A percentile compares a stretch with the other conserved stretches of the same genome.
Conservation (phyloP, 495 filamentous ascomycete genomes). For the Cairneyella variabilis region DNA sequence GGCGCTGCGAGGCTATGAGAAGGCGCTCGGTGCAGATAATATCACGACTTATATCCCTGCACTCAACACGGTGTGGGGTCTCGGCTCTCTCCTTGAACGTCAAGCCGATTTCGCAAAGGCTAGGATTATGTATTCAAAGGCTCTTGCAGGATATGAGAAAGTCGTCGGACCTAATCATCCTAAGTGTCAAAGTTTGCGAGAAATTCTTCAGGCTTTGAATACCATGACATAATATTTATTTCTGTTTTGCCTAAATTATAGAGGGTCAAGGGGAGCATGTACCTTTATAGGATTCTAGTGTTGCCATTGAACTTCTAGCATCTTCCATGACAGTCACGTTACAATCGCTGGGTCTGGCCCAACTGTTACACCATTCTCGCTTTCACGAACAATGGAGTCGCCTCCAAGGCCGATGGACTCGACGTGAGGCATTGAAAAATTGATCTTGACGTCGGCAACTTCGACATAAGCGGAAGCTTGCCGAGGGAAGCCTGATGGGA, state of each 20-base stretch:
- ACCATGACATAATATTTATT: no score
- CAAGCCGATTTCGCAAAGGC: slow-evolving; percentile 12
- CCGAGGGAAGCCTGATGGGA: slow-evolving; percentile 41
- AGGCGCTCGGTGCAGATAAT: neutral
- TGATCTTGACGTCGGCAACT: slow-evolving; percentile 43
- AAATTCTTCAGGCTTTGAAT: slow-evolving; percentile 5
- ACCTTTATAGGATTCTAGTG: no score
- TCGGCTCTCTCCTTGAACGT: slow-evolving; percentile 11
- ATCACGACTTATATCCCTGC: neutral
- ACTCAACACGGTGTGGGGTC: neutral
- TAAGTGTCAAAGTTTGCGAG: neutral
- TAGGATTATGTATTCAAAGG: slow-evolving; percentile 16
- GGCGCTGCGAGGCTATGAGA: slow-evolving; percentile 26
- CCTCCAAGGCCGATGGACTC: slow-evolving; percentile 51
- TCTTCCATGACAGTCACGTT: no score
- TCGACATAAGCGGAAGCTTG: slow-evolving; percentile 40
- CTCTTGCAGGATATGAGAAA: slow-evolving; percentile 13
- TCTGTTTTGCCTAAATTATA: no score
- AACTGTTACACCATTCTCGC: slow-evolving; percentile 33
- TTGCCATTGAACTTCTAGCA: no score
- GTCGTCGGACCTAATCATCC: slow-evolving; percentile 13
- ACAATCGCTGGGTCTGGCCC: slow-evolving; percentile 55
- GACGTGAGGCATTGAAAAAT: slow-evolving; percentile 46
- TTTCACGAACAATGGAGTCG: slow-evolving; percentile 43
- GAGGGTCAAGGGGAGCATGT: no score